Conservation (phyloP, 2,329 filamentous ascomycete genomes). For the Fusarium coicis region DNA sequence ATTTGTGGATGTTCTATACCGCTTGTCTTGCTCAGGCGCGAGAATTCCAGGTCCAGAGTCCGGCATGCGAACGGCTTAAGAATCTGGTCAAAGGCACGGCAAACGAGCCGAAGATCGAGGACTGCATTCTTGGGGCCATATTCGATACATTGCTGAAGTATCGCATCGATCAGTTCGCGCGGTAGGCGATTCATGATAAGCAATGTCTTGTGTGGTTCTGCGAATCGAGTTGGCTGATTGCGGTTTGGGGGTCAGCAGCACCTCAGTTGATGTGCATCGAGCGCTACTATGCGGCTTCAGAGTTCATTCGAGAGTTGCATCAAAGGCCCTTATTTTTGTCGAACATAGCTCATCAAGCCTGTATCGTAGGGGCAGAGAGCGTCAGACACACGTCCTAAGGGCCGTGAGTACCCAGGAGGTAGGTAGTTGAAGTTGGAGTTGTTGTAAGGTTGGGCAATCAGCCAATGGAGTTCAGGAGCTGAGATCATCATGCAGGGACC, state of each 20-base stretch:
- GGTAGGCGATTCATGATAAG: slow-evolving; percentile 59
- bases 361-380: not conserved
- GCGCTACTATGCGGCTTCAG: not conserved
- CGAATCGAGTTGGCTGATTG: not conserved
- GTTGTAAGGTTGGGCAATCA: slow-evolving; percentile 3
- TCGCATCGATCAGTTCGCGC: slow-evolving; percentile 58
- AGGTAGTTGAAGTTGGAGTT: slow-evolving; percentile 11
- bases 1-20: slow-evolving; percentile 48
- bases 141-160: slow-evolving; percentile 57
- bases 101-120: slow-evolving; percentile 60
- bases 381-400: not conserved
- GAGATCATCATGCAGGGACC: slow-evolving; percentile 24
- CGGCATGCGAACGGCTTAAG: slow-evolving; percentile 58
- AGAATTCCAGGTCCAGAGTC: slow-evolving; percentile 62
- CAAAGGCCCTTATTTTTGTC: not conserved
- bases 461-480: slow-evolving; percentile 12
- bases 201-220: not conserved
- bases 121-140: slow-evolving; percentile 57
- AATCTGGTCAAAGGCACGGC: slow-evolving; percentile 59
- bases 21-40: slow-evolving; percentile 55
- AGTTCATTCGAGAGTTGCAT: not conserved
- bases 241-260: slow-evolving; percentile 11
- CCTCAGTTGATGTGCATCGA: slow-evolving; percentile 28
- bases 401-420: not conserved
- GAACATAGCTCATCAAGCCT: not conserved